phyloP scores from a whole-genome alignment of 1,139 yeast species.

The Tardiomyces blankii region DNA sequence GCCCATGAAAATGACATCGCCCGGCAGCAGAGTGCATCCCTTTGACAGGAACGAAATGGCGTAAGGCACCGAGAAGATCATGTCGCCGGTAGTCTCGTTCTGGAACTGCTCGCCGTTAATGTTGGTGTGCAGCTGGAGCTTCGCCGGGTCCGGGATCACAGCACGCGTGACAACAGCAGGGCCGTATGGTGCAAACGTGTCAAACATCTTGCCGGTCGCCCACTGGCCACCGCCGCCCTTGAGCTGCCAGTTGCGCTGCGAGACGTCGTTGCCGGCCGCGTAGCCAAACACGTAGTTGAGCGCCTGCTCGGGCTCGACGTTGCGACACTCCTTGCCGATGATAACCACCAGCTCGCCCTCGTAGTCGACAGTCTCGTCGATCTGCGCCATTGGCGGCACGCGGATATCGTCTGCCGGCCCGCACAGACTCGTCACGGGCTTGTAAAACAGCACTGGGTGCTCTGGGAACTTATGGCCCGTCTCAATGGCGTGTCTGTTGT shows the following conservation, averaged over 20 bases:
- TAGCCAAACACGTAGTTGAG: slow-evolving; percentile 40
- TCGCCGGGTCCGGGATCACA: slow-evolving; percentile 23
- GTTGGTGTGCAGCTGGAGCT: slow-evolving; percentile 26
- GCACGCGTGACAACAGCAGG: slow-evolving; percentile 37
- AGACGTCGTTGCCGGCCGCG: slow-evolving; percentile 43
- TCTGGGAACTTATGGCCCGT: slow-evolving; percentile 23
- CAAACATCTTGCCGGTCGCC: slow-evolving; percentile 41
- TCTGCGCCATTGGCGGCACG: slow-evolving; percentile 36
- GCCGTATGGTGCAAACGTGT: slow-evolving; percentile 45
- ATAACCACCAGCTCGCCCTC: slow-evolving; percentile 45
- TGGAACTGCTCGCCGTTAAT: slow-evolving; percentile 38
- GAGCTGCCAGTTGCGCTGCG: slow-evolving; percentile 44
- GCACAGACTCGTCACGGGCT: slow-evolving; percentile 32
- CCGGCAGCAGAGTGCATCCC: slow-evolving; percentile 40
- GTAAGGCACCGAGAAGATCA: slow-evolving; percentile 36
- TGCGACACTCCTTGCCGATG: slow-evolving; percentile 38
- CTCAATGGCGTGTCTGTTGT: slow-evolving; percentile 10
- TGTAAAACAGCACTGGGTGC: slow-evolving; percentile 39
- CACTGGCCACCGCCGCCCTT: slow-evolving; percentile 39
- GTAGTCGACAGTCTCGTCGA: slow-evolving; percentile 34
- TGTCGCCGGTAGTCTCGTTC: slow-evolving; percentile 35
- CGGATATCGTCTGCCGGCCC: slow-evolving; percentile 32
- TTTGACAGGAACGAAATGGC: slow-evolving; percentile 39
- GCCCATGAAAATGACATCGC: slow-evolving; percentile 42
- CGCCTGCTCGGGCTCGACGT: slow-evolving; percentile 35